A percentile compares a stretch with the other conserved stretches of the same genome.
These are phyloP conservation scores for Spraguea lophii DNA, from an alignment of 371 early-diverging fungal species.

Conservation along the genomic window DNA sequence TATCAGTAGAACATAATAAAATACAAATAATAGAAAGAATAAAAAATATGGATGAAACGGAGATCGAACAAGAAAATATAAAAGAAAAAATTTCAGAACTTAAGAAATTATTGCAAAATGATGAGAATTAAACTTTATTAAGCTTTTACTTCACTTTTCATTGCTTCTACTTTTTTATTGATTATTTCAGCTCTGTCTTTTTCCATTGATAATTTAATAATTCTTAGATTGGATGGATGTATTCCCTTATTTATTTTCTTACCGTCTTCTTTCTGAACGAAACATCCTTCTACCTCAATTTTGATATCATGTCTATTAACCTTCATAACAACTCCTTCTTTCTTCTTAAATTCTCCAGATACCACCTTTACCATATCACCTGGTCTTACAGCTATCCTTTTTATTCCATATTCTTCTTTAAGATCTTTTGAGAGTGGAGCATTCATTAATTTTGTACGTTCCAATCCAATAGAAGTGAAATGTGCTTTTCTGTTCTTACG, in stretches of 20 bases:
- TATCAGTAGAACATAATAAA: conserved; percentile 33
- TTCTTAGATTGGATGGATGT: conserved; percentile 39
- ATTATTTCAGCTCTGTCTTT: conserved; percentile 29
- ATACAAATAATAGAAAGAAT: conserved; percentile 42
- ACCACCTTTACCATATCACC: conserved; percentile 39
- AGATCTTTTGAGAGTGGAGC: conserved; percentile 38
- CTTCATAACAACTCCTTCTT: conserved; percentile 33
- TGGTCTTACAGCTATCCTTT: conserved; percentile 31
- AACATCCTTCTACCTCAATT: conserved; percentile 39
- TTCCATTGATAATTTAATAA: conserved; percentile 36
- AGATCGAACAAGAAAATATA: conserved; percentile 28
- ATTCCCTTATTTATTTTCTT: conserved; percentile 24
- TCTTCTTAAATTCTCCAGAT: conserved; percentile 37
- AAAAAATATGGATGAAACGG: conserved; percentile 34
- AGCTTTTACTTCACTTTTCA: not conserved
- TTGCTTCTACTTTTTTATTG: conserved; percentile 20
- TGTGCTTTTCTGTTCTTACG: conserved; percentile 44
- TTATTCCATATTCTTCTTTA: conserved; percentile 33
- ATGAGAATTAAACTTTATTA: not conserved
- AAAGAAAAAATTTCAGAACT: conserved; percentile 32
- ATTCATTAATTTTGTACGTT: conserved; percentile 37
- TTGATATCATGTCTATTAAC: conserved; percentile 30
- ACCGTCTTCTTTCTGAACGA: conserved; percentile 33
- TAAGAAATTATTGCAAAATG: conserved; percentile 20
- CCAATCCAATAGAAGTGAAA: conserved; percentile 31